Evolutionary conservation across 345 rosid species (phyloP).

Genomic region (Populus tremula): DNA sequence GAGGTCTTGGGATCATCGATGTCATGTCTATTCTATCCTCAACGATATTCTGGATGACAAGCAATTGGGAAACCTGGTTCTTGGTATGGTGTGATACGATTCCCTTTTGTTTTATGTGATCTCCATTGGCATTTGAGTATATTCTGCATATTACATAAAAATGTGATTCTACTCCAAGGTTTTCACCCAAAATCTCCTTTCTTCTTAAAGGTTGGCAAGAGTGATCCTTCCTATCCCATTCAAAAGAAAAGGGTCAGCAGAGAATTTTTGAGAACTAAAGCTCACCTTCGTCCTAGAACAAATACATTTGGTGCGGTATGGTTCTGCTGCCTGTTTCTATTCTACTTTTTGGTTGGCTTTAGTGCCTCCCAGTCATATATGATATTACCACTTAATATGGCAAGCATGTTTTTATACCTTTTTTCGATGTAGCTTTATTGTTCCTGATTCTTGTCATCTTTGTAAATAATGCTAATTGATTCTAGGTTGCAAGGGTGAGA

Average conservation of each 20-base stretch:
- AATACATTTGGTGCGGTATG: constrained; percentile 93
- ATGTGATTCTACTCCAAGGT: neutral
- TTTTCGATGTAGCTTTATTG: neutral
- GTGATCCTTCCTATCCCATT: constrained; percentile 86
- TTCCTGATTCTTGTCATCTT: neutral
- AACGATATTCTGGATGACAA: neutral
- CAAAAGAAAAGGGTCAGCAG: constrained; percentile 94
- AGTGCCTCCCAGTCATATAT: neutral
- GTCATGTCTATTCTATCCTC: neutral
- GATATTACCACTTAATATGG: neutral
- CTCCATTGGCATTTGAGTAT: neutral
- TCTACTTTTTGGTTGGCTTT: neutral
- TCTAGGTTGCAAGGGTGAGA: constrained; percentile 91
- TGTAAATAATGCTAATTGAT: constrained; percentile 17
- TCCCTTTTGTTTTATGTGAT: neutral
- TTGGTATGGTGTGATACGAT: neutral
- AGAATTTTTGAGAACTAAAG: constrained; percentile 91
- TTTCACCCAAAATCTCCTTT: neutral
- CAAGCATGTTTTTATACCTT: neutral
- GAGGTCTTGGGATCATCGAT: neutral
- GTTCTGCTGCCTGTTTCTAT: constrained; percentile 10
- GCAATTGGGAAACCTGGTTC: neutral
- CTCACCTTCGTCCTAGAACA: constrained; percentile 96
- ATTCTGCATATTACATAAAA: neutral
- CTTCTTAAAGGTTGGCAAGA: constrained; percentile 66